Evolutionary conservation across 345 rosid genomes (phyloP), one percentile per base, ranked within the genome.

Genomic region (Cardamine chenopodiifolia): DNA sequence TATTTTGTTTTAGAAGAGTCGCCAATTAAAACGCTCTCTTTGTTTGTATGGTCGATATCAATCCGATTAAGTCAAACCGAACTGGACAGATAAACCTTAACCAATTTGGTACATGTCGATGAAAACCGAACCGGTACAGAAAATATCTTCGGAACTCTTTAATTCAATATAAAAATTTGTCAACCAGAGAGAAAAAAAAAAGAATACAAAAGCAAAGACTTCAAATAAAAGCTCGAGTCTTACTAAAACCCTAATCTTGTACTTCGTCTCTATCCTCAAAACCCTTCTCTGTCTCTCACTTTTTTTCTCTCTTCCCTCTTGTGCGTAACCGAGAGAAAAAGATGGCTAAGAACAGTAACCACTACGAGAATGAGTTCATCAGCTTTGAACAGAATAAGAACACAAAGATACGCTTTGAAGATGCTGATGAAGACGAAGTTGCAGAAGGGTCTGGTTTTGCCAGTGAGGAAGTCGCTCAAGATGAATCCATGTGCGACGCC

Each of bases 401-500:
- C 71, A 74, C 87, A n/a, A 82, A 73, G 76, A 83, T 70, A 70
- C 87, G 85, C 5, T 86, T 89, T 68, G 78, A 80, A 48, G 92
- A 83, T 67, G 78, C 75, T 9, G 89, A 82, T 20, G 85, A 83
- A 25, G 83, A 79, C 48, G 83, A 61, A 50, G 82, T 68, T 29
- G 65, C 86, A 18, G 53, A 72, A 72, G 89, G 50, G 77, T 72
- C 26, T 20, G 84, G 70, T 15, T 61, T 55, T 26, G 66, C 35
- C 62, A 84, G 76, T 20, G 88, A 79, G 50, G 81, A 71, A 70
- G 73, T 72, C 49, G 25, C 64, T 14, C 85, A 80, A 72, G 90
- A 86, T 56, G 87, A 79, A 23, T 73, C 91, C 73, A 85, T 89
- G 87, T 75, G 66, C 49, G 90, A 86, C 54, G 79, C 83, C 11